Conservation (phyloP, 2,329 filamentous ascomycete genomes). For the Aspergillus pseudoglaucus region DNA sequence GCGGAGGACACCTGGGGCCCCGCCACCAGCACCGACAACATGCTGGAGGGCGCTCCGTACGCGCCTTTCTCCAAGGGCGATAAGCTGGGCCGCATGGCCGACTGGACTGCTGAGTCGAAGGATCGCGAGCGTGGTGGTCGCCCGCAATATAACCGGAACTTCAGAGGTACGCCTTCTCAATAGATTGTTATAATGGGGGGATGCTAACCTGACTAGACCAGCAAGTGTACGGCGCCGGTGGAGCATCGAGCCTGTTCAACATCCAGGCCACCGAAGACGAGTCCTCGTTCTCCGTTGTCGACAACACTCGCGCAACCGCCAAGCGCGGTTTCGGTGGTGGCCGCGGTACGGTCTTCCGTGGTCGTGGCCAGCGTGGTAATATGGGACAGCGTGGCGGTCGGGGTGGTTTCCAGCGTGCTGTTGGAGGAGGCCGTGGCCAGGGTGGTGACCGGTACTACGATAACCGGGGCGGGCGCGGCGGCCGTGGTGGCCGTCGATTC, state of each 20-base stretch:
- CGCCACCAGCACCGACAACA: constrained; percentile 72
- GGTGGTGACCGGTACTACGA: constrained; percentile 61
- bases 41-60: constrained; percentile 89
- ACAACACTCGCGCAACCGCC: constrained; percentile 79
- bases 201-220: constrained; percentile 57
- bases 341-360: constrained; percentile 82
- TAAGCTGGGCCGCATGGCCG: constrained; percentile 97
- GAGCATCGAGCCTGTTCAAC: constrained; percentile 78
- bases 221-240: constrained; percentile 83
- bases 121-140: constrained; percentile 64
- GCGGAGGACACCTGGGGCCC: constrained; percentile 84
- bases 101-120: constrained; percentile 92
- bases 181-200: too few species aligned
- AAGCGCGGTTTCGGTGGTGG: constrained; percentile 80
- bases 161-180: constrained; percentile 61
- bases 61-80: constrained; percentile 98
- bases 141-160: constrained; percentile 87
- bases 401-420: constrained; percentile 66
- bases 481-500: constrained; percentile 74
- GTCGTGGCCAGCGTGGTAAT: constrained; percentile 69
- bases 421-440: constrained; percentile 61
- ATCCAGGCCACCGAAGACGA: constrained; percentile 92
- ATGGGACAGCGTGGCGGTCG: constrained; percentile 65
- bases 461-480: constrained; percentile 62
- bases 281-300: constrained; percentile 94